Base-by-base conservation (phyloP, 2,329 filamentous ascomycete genomes). In the Magnaporthiopsis poae region DNA sequence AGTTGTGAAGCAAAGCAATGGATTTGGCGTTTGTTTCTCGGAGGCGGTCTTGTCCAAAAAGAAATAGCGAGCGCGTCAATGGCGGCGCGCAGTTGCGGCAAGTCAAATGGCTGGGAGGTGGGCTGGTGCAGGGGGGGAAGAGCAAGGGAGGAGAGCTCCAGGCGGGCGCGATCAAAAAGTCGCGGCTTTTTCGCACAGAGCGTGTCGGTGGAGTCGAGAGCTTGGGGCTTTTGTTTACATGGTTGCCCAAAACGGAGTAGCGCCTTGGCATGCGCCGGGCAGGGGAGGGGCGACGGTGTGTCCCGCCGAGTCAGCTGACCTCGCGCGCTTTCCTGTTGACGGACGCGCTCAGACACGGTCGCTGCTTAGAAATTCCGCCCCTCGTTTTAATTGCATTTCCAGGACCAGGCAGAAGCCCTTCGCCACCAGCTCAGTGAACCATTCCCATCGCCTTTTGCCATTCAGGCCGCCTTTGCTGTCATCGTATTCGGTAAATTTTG, bases 251-350 rank as follows among this genome's bases (percentile, higher is more conserved):
- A 36, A 36, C 13, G 64, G 64, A 21, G 35, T 65, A 61, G 64
- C 59, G 31, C 18, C 11, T 9, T 5, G 27, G 21, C 60, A 31
- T 7, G 27, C 2, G 1, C 60, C 5, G 46, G 60, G 27, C 25
- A 8, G 27, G n/a, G 29, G 9, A n/a, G 61, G 61, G 21, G 61
- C 5, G 61, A 29, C 11, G 18, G 33, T n/a, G n/a, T 29, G 63
- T 21, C 5, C 4, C 27, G 18, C 60, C 18, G 33, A 12, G 25
- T 65, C 64, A 65, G 59, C 60, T 65, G 64, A 65, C 64, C 31
- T 65, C 64, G 64, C 64, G 64, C 64, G 64, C 64, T 27, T 65
- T 31, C 60, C 59, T 31, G 25, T n/a, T 61, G 27, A 21, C 25
- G 8, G 61, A 62, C 35, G 60, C 56, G 64, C 12, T 35, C 62